Evolutionary conservation across 768 basidiomycete species (phyloP), one percentile per base, ranked within the genome.

Genomic region (Leccinum incarnatum): DNA sequence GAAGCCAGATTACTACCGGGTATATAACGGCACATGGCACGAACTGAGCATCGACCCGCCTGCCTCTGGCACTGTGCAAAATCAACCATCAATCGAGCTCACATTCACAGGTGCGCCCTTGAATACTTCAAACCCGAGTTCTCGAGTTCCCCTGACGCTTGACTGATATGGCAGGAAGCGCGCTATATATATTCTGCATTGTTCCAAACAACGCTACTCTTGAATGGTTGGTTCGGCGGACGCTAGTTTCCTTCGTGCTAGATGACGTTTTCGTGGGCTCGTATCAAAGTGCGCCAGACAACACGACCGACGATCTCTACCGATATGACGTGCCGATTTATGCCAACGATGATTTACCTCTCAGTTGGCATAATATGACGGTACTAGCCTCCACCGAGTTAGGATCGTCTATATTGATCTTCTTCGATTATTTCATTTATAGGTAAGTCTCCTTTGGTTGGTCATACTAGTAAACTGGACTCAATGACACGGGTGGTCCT

Each of bases 371-470:
- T 27, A 55, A 1, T 15, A 55, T 67, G 59, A 23, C 5, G 14
- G 47, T 67, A 23, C 23, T 52, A 21, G 57, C 65, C 1, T 21
- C 47, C 46, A 29, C 37, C 37, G 37, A 55, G 17, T n/a, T n/a
- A 52, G 2, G 48, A 23, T 12, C 51, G 11, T 7, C 25, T 0
- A 52, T 63, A 30, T 57, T 65, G 37, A 59, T 65, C 1, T 30
- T 64, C 4, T 65, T 65, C 8, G 65, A 66, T 15, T 67, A 67
- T 45, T 23, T 67, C n/a, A 46, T 67, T 32, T 67, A 67, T 25
- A 64, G 59, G 62, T 65, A 30, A 1, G 63, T 58, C 36, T 8
- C 3, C 7, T 37, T 37, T 17, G 6, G 36, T 37, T 37, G 17
- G 37, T 37, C 4, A 9, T 17, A 29, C 27, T 29, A 37, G 8